Percentiles rank a stretch among this genome's conserved stretches.
These are phyloP conservation scores for Cryptococcus maquisensis DNA, from an alignment of 1,284 basidiomycete genomes.

Conservation along the genomic window DNA sequence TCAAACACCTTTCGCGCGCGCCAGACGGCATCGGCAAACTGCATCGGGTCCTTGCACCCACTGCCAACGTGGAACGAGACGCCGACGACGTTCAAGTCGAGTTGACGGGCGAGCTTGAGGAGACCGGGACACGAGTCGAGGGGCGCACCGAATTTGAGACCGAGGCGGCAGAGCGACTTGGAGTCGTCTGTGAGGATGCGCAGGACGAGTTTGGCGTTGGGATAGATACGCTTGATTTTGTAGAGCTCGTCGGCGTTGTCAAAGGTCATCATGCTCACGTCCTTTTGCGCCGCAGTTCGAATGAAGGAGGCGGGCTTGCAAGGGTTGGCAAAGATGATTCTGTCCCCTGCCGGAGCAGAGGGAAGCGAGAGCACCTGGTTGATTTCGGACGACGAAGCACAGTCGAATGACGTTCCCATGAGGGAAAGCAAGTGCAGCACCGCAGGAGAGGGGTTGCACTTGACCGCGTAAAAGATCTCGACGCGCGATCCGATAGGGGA, in stretches of 20 bases:
- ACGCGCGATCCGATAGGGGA: constrained; percentile 68
- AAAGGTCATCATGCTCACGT: constrained; percentile 93
- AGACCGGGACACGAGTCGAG: constrained; percentile 75
- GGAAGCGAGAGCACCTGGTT: constrained; percentile 72
- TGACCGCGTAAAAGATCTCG: constrained; percentile 91
- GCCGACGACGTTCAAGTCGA: constrained; percentile 79
- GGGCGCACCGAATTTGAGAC: constrained; percentile 95
- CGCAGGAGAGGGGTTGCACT: constrained; percentile 96
- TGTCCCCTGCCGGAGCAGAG: constrained; percentile 49
- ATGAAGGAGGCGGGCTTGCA: constrained; percentile 96
- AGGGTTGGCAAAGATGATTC: constrained; percentile 97
- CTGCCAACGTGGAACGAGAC: constrained; percentile 98
- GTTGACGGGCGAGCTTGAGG: constrained; percentile 71
- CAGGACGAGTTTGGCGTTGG: constrained; percentile 79
- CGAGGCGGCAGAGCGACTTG: constrained; percentile 87
- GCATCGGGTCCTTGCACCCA: constrained; percentile 87
- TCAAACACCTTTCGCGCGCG: constrained; percentile 82
- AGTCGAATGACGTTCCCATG: constrained; percentile 91
- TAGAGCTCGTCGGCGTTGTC: constrained; percentile 97
- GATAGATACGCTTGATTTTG: constrained; percentile 84
- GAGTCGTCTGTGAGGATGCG: constrained; percentile 97
- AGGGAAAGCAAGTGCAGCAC: constrained; percentile 85
- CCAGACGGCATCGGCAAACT: constrained; percentile 84
- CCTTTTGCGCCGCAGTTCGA: constrained; percentile 70
- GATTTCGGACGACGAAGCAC: constrained; percentile 96